Conservation (phyloP, 305 asterid genomes). For the Fraxinus albicans region DNA sequence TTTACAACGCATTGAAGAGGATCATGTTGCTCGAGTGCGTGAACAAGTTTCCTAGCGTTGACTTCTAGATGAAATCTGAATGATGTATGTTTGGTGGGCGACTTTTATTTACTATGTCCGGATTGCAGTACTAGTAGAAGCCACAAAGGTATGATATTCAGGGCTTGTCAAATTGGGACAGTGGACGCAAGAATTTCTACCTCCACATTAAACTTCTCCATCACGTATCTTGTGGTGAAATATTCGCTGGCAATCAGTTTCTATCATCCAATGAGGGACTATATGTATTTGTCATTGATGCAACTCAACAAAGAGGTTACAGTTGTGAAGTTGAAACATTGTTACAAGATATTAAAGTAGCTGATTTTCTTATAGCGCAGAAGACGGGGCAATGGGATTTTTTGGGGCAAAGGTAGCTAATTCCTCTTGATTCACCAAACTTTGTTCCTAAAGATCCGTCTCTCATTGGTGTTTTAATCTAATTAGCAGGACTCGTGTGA, state of each 20-base stretch:
- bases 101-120: not conserved
- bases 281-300: not conserved
- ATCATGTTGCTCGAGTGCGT: conserved; percentile 47
- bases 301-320: conserved; percentile 4
- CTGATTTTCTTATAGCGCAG: not conserved
- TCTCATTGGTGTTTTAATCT: not conserved
- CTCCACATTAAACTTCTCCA: not conserved
- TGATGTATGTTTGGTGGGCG: not conserved
- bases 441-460: not conserved
- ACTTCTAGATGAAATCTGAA: not conserved
- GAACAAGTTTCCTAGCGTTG: conserved; percentile 36
- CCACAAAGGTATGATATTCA: not conserved
- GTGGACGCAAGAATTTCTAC: not conserved
- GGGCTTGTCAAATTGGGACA: conserved; percentile 9
- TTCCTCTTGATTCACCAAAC: not conserved
- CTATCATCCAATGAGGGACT: not conserved
- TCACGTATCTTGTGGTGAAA: not conserved
- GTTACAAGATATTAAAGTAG: not conserved
- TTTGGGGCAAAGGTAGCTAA: not conserved
- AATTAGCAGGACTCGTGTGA: not conserved
- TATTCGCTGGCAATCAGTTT: not conserved
- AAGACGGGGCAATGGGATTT: not conserved
- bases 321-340: not conserved
- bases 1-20: conserved; percentile 75
- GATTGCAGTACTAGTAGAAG: not conserved